Evolutionary conservation across 768 basidiomycete genomes (phyloP), one percentile per base, ranked within the genome.

Genomic region (Russula lepida): DNA sequence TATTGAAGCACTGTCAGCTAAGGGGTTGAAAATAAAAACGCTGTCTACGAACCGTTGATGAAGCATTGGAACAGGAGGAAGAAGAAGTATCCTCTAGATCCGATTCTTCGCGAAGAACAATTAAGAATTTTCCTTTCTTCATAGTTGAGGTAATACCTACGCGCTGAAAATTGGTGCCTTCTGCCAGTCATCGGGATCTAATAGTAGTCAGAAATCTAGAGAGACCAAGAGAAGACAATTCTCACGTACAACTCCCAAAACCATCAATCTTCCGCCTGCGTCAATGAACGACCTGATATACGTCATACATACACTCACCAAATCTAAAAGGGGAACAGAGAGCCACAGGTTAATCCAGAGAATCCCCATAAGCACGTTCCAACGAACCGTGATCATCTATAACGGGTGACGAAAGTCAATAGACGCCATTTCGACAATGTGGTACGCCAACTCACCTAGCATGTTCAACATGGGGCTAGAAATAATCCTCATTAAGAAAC

Each of bases 31-130:
- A 60, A 28, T 60, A 47, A 44, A 48, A 56, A 57, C 17, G 8
- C 55, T 23, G 44, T 64, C 27, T 17, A 54, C 81, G 54, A 67
- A 89, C 89, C 82, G 63, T 87, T 86, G 67, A 89, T 83, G 71
- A 95, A 95, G 66, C 89, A 91, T 67, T 99, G 95, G 77, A 99
- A 98, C 1, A 99, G 78, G 25, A 95, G 77, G 75, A 86, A 99
- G 77, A 85, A 95, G 72, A 95, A 95, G 74, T 94, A 97, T 21
- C 86, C 92, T 65, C 89, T 77, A 1, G 83, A 73, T 6, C 95
- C 95, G 57, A 98, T 89, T 7, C 88, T 91, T 62, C 58, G 47
- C 58, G 39, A 37, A 54, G 13, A 44, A 52, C 6, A 25, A 41
- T 41, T 58, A 15, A 25, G 30, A 37, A 2, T 35, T 17, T 9